These are phyloP conservation scores for Trichoderma brevicompactum DNA, from an alignment of 2,329 filamentous ascomycete genomes.

Conservation along the genomic window DNA sequence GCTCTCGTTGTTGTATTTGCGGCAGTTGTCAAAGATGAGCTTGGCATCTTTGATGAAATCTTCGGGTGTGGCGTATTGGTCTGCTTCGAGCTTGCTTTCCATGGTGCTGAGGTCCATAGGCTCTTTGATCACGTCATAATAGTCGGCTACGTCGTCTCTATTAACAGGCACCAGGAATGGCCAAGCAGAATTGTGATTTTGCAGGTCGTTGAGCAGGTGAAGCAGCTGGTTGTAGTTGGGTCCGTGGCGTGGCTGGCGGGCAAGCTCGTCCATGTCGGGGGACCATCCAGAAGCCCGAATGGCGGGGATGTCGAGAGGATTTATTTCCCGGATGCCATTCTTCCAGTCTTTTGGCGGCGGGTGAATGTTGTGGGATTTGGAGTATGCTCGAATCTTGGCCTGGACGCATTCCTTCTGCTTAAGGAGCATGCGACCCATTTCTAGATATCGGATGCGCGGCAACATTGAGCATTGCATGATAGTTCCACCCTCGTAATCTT, in stretches of 20 bases:
- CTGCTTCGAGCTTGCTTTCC: slow-evolving; percentile 92
- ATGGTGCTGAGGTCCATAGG: slow-evolving; percentile 97
- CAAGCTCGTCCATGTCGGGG: slow-evolving; percentile 95
- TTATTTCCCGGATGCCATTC: slow-evolving; percentile 72
- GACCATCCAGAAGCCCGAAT: slow-evolving; percentile 95
- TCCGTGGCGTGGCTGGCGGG: slow-evolving; percentile 90
- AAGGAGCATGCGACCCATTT: slow-evolving; percentile 88
- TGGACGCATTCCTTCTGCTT: slow-evolving; percentile 97
- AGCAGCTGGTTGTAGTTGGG: slow-evolving; percentile 95
- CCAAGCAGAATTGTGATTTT: slow-evolving; percentile 93
- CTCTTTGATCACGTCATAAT: slow-evolving; percentile 97
- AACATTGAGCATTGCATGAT: slow-evolving; percentile 99
- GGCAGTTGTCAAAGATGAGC: slow-evolving; percentile 92
- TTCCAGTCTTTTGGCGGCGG: slow-evolving; percentile 85
- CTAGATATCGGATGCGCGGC: slow-evolving; percentile 90
- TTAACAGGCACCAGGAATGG: slow-evolving; percentile 94
- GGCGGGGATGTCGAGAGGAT: slow-evolving; percentile 83
- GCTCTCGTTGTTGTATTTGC: slow-evolving; percentile 93
- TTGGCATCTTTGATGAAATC: slow-evolving; percentile 90
- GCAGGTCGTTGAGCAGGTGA: slow-evolving; percentile 90
- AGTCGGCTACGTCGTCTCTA: slow-evolving; percentile 95
- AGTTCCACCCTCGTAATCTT: slow-evolving; percentile 97
- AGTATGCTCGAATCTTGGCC: slow-evolving; percentile 92
- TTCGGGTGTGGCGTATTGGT: slow-evolving; percentile 87
- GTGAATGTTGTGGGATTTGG: slow-evolving; percentile 86